Percentiles rank a stretch among this genome's conserved stretches.
These are phyloP conservation scores for Pythium aquatile DNA, from an alignment of 352 stramenopile genomes.

Conservation along the genomic window DNA sequence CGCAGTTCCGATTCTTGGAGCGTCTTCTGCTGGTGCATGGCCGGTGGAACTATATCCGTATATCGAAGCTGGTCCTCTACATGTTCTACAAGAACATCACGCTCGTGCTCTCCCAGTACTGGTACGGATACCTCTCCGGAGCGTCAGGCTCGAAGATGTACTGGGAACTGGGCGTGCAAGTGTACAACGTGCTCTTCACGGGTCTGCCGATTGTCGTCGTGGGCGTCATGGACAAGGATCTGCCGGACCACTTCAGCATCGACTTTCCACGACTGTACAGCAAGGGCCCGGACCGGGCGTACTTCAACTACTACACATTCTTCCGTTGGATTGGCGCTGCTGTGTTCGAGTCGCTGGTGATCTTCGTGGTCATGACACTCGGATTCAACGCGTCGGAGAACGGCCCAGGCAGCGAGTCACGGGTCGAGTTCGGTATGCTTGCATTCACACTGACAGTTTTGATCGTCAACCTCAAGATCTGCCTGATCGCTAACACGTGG, in stretches of 20 bases:
- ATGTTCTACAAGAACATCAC: slow-evolving; percentile 96
- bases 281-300: slow-evolving; percentile 56
- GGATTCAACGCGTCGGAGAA: slow-evolving; percentile 69
- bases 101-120: slow-evolving; percentile 88
- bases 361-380: slow-evolving; percentile 80
- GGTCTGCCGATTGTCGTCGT: slow-evolving; percentile 90
- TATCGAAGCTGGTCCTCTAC: slow-evolving; percentile 90
- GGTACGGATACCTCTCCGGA: slow-evolving; percentile 91
- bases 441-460: slow-evolving; percentile 92
- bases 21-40: slow-evolving; percentile 91
- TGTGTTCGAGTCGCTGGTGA: slow-evolving; percentile 76
- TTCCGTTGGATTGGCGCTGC: slow-evolving; percentile 75
- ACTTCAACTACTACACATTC: slow-evolving; percentile 83
- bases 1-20: slow-evolving; percentile 90
- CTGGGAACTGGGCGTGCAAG: slow-evolving; percentile 80
- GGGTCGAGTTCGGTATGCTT: slow-evolving; percentile 82
- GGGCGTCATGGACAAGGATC: slow-evolving; percentile 81
- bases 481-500: slow-evolving; percentile 80
- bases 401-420: slow-evolving; percentile 58
- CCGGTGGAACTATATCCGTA: slow-evolving; percentile 89
- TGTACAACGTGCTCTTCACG: slow-evolving; percentile 96
- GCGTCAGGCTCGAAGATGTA: slow-evolving; percentile 90
- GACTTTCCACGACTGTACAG: slow-evolving; percentile 80
- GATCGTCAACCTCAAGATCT: slow-evolving; percentile 94
- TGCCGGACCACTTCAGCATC: slow-evolving; percentile 70